These are phyloP conservation scores for Candida fluviatilis DNA, from an alignment of 805 yeast genomes.

Conservation along the genomic window DNA sequence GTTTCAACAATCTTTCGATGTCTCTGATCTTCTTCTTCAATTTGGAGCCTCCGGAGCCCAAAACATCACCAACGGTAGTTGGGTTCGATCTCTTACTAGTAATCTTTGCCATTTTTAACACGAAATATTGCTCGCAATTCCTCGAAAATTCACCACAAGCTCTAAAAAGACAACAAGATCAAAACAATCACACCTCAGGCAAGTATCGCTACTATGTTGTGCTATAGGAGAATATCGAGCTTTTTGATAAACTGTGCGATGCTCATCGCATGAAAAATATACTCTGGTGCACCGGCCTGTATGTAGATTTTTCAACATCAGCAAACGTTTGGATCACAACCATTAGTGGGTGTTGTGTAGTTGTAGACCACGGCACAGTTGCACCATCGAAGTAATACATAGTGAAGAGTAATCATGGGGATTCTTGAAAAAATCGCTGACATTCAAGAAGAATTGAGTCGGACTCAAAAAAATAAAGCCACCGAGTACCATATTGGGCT, in stretches of 20 bases:
- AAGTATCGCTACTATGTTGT: too few species aligned
- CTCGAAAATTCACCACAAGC: neutral
- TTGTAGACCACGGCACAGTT: neutral
- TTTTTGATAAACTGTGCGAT: neutral
- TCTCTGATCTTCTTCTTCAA: conserved; percentile 86
- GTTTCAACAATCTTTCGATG: conserved; percentile 64
- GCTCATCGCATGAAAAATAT: conserved; percentile 1
- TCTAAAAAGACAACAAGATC: neutral
- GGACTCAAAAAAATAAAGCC: conserved; percentile 96
- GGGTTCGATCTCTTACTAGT: conserved; percentile 14
- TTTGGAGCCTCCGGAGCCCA: conserved; percentile 43
- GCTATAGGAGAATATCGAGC: too few species aligned
- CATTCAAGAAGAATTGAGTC: conserved; percentile 88
- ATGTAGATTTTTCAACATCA: neutral
- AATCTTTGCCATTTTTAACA: conserved; percentile 14
- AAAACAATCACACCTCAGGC: too few species aligned
- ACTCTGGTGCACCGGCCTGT: neutral
- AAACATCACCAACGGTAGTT: conserved; percentile 23
- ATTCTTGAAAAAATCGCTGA: conserved; percentile 69
- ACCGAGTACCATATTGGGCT: conserved; percentile 96
- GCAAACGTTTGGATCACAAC: too few species aligned
- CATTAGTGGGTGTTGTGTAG: too few species aligned
- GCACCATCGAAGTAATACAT: too few species aligned
- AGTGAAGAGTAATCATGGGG: conserved; percentile 17
- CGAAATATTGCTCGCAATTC: neutral